phyloP scores from a whole-genome alignment of 202 grass and related monocot species.

The Brachypodium distachyon region DNA sequence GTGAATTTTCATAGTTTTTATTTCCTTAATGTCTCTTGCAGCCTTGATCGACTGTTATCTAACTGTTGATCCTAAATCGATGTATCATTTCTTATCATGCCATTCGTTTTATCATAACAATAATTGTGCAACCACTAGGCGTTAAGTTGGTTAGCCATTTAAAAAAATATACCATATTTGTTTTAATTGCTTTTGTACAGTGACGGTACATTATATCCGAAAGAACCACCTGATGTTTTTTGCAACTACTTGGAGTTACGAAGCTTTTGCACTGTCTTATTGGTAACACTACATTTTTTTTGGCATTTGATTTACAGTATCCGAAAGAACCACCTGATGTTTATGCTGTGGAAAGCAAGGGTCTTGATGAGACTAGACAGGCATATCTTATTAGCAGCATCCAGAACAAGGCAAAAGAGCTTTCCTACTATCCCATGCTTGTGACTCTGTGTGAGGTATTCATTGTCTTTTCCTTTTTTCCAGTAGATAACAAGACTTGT shows the following conservation, averaged over 20 bases:
- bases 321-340: constrained; percentile 60
- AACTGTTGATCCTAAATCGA: background rate
- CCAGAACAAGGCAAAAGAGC: constrained; percentile 66
- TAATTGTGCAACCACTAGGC: background rate
- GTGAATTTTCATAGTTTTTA: background rate
- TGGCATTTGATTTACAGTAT: constrained; percentile 57
- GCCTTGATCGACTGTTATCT: background rate
- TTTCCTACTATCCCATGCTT: constrained; percentile 67
- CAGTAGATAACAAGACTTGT: background rate
- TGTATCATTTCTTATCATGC: background rate
- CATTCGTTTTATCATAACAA: background rate
- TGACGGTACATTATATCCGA: background rate
- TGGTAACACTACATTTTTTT: background rate
- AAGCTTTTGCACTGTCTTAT: background rate
- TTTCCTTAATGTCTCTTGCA: background rate
- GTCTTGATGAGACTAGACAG: constrained; percentile 77
- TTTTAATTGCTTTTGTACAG: background rate
- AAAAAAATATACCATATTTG: background rate
- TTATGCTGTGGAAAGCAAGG: constrained; percentile 72
- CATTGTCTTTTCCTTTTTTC: constrained; percentile 1
- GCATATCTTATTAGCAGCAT: constrained; percentile 52
- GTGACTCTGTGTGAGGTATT: constrained; percentile 78
- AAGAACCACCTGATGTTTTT: too few species aligned
- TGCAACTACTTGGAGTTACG: too few species aligned
- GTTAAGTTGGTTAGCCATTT: background rate